Evolutionary conservation across 1,284 basidiomycete species (phyloP).

Genomic region (Jaminaea rosea): DNA sequence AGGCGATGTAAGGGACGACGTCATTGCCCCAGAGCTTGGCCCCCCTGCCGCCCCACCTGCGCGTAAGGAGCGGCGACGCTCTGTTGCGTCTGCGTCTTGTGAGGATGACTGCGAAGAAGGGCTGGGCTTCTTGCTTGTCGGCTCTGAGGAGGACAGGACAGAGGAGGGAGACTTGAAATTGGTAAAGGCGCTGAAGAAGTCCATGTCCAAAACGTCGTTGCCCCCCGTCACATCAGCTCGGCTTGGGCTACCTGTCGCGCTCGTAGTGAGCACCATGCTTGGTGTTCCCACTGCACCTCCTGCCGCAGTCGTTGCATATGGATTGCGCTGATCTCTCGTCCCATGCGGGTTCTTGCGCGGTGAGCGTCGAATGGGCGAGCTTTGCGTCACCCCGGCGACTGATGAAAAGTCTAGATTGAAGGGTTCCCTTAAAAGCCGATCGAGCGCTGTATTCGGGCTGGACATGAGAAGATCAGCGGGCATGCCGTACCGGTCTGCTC

Average conservation of each 20-base stretch:
- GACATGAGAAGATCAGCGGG: slow-evolving; percentile 36
- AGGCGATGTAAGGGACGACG: not conserved
- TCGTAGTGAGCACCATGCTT: slow-evolving; percentile 10
- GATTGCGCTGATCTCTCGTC: slow-evolving; percentile 29
- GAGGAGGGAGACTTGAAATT: slow-evolving; percentile 2
- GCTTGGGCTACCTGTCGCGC: slow-evolving; percentile 6
- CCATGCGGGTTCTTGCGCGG: slow-evolving; percentile 42
- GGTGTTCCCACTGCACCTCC: not conserved
- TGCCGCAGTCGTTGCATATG: slow-evolving; percentile 20
- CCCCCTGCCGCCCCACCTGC: not conserved
- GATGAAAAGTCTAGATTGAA: slow-evolving; percentile 24
- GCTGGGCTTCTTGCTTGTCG: too few relatives aligned
- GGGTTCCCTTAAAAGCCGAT: slow-evolving; percentile 36
- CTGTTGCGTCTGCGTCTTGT: not conserved
- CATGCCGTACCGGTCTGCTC: slow-evolving; percentile 29
- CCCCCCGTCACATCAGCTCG: slow-evolving; percentile 4
- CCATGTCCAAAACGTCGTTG: not conserved
- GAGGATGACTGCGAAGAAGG: not conserved
- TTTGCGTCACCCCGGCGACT: slow-evolving; percentile 13
- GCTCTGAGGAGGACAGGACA: too few relatives aligned
- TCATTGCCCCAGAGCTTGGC: not conserved
- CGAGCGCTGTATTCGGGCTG: slow-evolving; percentile 37
- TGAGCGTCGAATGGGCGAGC: slow-evolving; percentile 26
- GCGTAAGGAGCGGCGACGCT: not conserved
- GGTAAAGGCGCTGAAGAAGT: not conserved